Conservation (phyloP, 345 rosid genomes). For the rapeseed (Brassica napus) region Da-Ae NC_063447.1:11419501-11420000, state of each 20-base stretch:
- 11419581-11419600: conserved; percentile 82
- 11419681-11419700: conserved; percentile 32
- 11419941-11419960: not conserved
- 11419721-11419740: conserved; percentile 81
- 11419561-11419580: conserved; percentile 72
- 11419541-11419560: conserved; percentile 79
- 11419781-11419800: conserved; percentile 85
- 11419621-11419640: not conserved
- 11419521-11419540: conserved; percentile 38
- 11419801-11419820: conserved; percentile 15
- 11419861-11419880: conserved; percentile 11
- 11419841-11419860: not conserved
- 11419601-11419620: conserved; percentile 94
- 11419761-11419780: conserved; percentile 89
- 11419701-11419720: conserved; percentile 96
- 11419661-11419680: not conserved
- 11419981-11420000: conserved; percentile 1
- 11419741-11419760: conserved; percentile 80
- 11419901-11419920: not conserved
- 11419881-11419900: not conserved
- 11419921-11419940: not conserved
- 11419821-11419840: not conserved
- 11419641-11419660: not conserved
- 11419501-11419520: conserved; percentile 21
- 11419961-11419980: not conserved